Percentiles rank a stretch among this genome's conserved stretches.
phyloP scores from a whole-genome alignment of 2,329 filamentous ascomycete species.

The Pseudocercospora eumusae region DNA sequence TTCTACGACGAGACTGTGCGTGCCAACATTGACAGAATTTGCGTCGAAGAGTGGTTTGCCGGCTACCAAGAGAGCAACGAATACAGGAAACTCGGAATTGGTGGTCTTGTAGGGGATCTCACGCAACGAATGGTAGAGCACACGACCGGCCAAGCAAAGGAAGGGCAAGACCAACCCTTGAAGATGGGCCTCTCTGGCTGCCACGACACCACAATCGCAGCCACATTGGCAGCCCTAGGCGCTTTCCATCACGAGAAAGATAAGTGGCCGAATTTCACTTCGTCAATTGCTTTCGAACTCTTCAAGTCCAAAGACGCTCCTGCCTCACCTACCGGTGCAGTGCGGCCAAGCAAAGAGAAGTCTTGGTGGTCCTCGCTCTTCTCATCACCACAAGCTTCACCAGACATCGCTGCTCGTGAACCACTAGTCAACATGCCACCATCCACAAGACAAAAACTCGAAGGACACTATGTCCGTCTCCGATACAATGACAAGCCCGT shows the following conservation, averaged over 20 bases:
- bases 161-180: conserved; percentile 53
- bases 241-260: conserved; percentile 65
- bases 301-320: conserved; percentile 61
- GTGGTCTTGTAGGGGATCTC: conserved; percentile 79
- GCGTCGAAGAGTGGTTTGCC: conserved; percentile 87
- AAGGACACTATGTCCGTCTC: conserved; percentile 83
- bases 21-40: conserved; percentile 69
- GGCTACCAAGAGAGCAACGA: conserved; percentile 83
- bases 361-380: conserved; percentile 38
- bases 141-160: conserved; percentile 42
- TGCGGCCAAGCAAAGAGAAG: conserved; percentile 28
- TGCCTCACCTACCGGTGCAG: conserved; percentile 21
- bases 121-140: conserved; percentile 56
- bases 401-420: conserved; percentile 50
- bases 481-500: conserved; percentile 88
- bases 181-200: conserved; percentile 81
- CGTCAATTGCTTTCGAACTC: conserved; percentile 86
- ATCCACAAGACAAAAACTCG: conserved; percentile 60
- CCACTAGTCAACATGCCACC: conserved; percentile 57
- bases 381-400: conserved; percentile 16
- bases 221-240: conserved; percentile 73
- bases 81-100: conserved; percentile 87
- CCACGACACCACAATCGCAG: conserved; percentile 90
- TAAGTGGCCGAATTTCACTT: conserved; percentile 90
- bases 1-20: conserved; percentile 80